Conservation (phyloP, 192 early-diverging fungal species). For the Gigaspora rosea region DNA sequence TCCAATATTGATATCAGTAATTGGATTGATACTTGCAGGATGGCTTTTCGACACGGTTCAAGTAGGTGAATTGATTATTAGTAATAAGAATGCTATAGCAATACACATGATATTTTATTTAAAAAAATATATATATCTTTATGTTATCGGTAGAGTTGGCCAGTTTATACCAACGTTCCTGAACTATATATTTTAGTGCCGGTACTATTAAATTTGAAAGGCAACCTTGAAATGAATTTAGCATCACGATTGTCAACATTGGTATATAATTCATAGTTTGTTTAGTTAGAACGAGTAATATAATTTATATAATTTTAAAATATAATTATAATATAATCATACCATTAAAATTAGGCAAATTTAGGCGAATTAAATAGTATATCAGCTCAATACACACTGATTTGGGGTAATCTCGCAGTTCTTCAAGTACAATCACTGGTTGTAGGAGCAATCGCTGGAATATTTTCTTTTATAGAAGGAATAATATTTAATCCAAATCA, state of each 20-base stretch:
- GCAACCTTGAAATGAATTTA: slow-evolving; percentile 91
- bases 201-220: slow-evolving; percentile 84
- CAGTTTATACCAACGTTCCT: slow-evolving; percentile 66
- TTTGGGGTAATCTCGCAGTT: slow-evolving; percentile 75
- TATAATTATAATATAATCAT: not conserved
- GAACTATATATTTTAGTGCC: slow-evolving; percentile 86
- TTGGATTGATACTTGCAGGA: slow-evolving; percentile 69
- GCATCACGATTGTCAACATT: slow-evolving; percentile 83
- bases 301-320: not conserved
- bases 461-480: slow-evolving; percentile 67
- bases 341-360: slow-evolving; percentile 50
- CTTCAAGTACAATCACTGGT: slow-evolving; percentile 73
- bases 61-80: slow-evolving; percentile 37
- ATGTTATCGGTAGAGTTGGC: slow-evolving; percentile 54
- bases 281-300: not conserved
- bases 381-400: slow-evolving; percentile 51
- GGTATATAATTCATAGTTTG: slow-evolving; percentile 35
- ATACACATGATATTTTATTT: not conserved
- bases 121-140: not conserved
- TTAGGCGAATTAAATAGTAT: slow-evolving; percentile 64
- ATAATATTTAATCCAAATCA: slow-evolving; percentile 50
- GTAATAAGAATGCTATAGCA: not conserved
- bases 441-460: slow-evolving; percentile 70
- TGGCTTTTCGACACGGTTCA: slow-evolving; percentile 68
- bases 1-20: slow-evolving; percentile 68